phyloP scores from a whole-genome alignment of 2,329 filamentous ascomycete genomes.

The Colletotrichum spaethianum region DNA sequence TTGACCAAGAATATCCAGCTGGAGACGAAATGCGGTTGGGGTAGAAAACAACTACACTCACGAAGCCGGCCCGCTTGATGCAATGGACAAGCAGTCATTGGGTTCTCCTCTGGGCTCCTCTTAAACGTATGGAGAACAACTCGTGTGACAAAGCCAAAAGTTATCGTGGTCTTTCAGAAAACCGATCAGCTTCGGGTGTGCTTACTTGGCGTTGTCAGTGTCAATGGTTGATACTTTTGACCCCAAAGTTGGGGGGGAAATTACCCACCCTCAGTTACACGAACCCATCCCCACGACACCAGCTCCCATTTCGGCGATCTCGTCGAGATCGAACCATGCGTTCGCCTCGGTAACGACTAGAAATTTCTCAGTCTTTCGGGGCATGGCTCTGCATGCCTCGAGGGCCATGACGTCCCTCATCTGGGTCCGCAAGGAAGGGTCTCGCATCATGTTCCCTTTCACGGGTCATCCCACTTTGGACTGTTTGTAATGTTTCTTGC shows the following conservation, averaged over 20 bases:
- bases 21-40: neutral
- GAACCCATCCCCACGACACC: neutral
- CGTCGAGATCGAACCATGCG: too few species aligned
- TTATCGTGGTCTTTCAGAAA: neutral
- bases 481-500: too few species aligned
- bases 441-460: too few species aligned
- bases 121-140: too few species aligned
- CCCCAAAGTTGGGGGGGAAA: slow-evolving; percentile 1
- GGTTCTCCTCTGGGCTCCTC: neutral
- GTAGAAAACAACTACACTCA: neutral
- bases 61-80: neutral
- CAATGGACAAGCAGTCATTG: neutral
- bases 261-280: neutral
- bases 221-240: neutral
- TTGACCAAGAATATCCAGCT: neutral
- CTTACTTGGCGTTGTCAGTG: neutral
- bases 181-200: neutral
- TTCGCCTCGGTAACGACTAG: too few species aligned
- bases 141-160: neutral
- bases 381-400: too few species aligned
- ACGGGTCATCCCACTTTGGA: too few species aligned
- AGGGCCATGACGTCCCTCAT: too few species aligned
- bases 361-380: too few species aligned
- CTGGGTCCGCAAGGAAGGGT: too few species aligned
- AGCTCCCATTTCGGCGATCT: neutral